Evolutionary conservation across 176 grass and related monocot genomes (phyloP).

Genomic region (Rhipidocladum racemiflorum): DNA sequence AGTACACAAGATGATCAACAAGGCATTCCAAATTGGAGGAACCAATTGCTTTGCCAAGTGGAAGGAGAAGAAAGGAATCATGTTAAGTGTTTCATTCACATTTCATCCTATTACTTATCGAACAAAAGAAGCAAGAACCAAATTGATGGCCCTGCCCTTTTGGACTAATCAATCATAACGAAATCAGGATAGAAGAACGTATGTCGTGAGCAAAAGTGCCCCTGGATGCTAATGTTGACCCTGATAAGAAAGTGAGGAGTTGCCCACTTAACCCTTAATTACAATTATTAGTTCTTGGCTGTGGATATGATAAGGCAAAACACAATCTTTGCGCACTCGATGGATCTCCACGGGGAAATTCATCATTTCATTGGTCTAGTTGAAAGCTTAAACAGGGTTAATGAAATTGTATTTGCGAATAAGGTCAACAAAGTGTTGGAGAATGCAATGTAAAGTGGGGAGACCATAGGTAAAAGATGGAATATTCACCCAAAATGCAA

Average conservation of each 20-base stretch:
- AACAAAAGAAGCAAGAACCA: neutral
- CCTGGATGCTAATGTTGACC: conserved; percentile 48
- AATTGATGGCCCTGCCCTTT: conserved; percentile 27
- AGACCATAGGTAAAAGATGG: neutral
- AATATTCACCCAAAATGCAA: conserved; percentile 21
- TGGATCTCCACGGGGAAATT: neutral
- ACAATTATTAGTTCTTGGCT: neutral
- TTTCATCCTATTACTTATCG: neutral
- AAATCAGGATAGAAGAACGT: conserved; percentile 8
- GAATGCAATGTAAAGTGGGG: neutral
- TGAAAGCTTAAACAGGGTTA: neutral
- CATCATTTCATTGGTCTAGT: neutral
- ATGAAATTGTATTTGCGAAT: neutral
- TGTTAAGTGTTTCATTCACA: conserved; percentile 32
- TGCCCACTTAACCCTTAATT: conserved; percentile 20
- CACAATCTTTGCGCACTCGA: conserved; percentile 20
- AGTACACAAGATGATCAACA: neutral
- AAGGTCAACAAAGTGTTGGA: conserved; percentile 4
- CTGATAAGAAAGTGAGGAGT: conserved; percentile 19
- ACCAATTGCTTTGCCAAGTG: conserved; percentile 27
- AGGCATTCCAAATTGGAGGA: conserved; percentile 26
- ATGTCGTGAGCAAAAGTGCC: conserved; percentile 30
- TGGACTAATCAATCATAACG: neutral
- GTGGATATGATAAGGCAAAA: conserved; percentile 2
- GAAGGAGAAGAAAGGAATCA: conserved; percentile 32